Evolutionary conservation across 495 filamentous ascomycete genomes (phyloP), one percentile per base, ranked within the genome.

Genomic region (Podospora pseudoanserina): DNA sequence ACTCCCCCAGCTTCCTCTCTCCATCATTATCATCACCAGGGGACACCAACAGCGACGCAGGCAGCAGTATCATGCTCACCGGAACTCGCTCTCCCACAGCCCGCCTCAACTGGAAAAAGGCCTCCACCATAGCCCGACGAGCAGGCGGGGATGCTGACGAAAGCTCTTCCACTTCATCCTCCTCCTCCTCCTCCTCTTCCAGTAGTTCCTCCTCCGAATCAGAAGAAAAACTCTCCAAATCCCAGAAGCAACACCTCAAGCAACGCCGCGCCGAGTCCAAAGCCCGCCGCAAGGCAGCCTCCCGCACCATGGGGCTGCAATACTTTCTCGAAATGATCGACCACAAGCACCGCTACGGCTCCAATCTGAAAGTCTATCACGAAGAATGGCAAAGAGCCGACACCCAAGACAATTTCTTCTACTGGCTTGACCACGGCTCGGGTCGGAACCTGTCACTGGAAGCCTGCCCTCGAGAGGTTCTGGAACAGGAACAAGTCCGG

Each of bases 261-360:
- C 78, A 75, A 63, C 81, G 78, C 65, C 77, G 73, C 71, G 80
- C 83, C 49, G 78, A 83, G 44, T 81, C 81, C 28, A 83, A 80
- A 69, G 73, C 73, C 11, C 77, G 80, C 57, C 80, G 82, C 64
- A 80, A 79, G 63, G 82, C 87, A 67, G 84, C 82, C 2, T 86
- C 92, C 0, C 91, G 89, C 75, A 87, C 86, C 70, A 94, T 97
- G 92, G 93, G 92, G 63, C 77, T 97, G 39, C 89, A 90, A 68
- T 97, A 97, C 75, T 97, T 96, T 70, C 81, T 97, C 4, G 94
- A 97, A 75, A 94, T 97, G 90, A 91, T 97, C 18, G 93, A 97
- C 73, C 77, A 85, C 5, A 93, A 96, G 77, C 94, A 97, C 73
- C 87, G 94, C 3, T 94, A 97, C 75, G 94, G 94, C 1, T 86